Percentiles rank a stretch among this genome's conserved stretches.
Conservation (phyloP, 768 basidiomycete species). For the Clitopilus hobsonii region DNA sequence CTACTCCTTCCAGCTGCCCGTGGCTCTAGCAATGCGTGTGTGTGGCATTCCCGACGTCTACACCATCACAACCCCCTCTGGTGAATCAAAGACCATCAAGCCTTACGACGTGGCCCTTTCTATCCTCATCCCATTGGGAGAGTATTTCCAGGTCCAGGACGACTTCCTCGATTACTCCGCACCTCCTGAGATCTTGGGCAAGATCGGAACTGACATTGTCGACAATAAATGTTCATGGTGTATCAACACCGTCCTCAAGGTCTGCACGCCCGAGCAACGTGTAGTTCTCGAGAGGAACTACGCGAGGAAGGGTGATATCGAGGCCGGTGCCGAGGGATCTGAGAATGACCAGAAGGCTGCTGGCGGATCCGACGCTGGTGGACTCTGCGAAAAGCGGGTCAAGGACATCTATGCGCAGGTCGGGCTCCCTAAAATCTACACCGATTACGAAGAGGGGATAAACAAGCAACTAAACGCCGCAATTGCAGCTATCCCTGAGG, state of each 20-base stretch:
- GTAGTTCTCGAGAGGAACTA: slow-evolving; percentile 51
- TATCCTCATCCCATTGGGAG: slow-evolving; percentile 89
- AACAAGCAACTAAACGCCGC: slow-evolving; percentile 62
- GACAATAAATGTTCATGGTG: slow-evolving; percentile 99
- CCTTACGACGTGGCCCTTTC: slow-evolving; percentile 71
- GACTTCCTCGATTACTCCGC: slow-evolving; percentile 94
- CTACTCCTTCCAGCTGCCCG: slow-evolving; percentile 98
- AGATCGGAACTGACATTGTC: slow-evolving; percentile 96
- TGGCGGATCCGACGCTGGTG: slow-evolving; percentile 33
- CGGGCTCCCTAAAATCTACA: slow-evolving; percentile 63
- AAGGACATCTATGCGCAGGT: slow-evolving; percentile 66
- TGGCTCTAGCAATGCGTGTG: slow-evolving; percentile 89
- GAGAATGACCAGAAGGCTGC: slow-evolving; percentile 10
- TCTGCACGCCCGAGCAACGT: slow-evolving; percentile 52
- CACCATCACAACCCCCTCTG: slow-evolving; percentile 17
- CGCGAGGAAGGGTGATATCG: slow-evolving; percentile 34
- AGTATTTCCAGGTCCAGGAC: slow-evolving; percentile 99
- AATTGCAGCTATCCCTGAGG: slow-evolving; percentile 74
- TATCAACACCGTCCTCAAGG: slow-evolving; percentile 77
- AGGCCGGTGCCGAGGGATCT: slow-evolving; percentile 16
- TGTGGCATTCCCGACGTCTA: slow-evolving; percentile 55
- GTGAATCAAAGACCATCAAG: slow-evolving; percentile 24
- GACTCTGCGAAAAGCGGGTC: slow-evolving; percentile 39
- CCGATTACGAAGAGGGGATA: slow-evolving; percentile 71
- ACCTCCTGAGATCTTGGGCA: slow-evolving; percentile 87